These are phyloP conservation scores for Aspergillus cavernicola DNA, from an alignment of 495 filamentous ascomycete species.

Conservation along the genomic window DNA sequence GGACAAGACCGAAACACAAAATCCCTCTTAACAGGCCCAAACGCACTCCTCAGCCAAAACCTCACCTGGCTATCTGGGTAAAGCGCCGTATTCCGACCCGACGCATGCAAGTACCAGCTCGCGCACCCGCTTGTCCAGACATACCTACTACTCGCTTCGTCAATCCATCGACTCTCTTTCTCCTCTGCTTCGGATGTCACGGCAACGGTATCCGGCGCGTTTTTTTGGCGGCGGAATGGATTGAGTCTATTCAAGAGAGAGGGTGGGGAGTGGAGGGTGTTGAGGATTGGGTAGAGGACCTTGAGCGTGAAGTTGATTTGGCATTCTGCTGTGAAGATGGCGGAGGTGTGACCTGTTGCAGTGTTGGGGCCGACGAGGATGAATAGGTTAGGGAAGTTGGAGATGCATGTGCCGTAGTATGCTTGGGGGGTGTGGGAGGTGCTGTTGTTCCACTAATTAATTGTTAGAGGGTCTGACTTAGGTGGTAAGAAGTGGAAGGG, in stretches of 20 bases:
- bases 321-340: constrained; percentile 48
- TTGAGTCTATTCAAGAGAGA: neutral
- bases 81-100: constrained; percentile 21
- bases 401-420: constrained; percentile 51
- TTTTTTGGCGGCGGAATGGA: neutral
- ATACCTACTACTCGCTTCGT: constrained; percentile 10
- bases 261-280: neutral
- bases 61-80: constrained; percentile 22
- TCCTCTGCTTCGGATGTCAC: constrained; percentile 19
- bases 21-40: constrained; percentile 11
- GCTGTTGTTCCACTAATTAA: constrained; percentile 27
- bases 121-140: constrained; percentile 22
- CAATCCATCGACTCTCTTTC: constrained; percentile 10
- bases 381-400: constrained; percentile 56
- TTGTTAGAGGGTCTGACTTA: neutral
- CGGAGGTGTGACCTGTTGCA: constrained; percentile 49
- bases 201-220: constrained; percentile 14
- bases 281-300: neutral
- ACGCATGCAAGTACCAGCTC: constrained; percentile 20
- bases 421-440: constrained; percentile 45
- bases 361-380: constrained; percentile 55
- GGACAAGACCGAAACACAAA: constrained; percentile 10
- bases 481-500: neutral
- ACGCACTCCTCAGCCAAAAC: constrained; percentile 15
- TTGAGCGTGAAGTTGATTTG: constrained; percentile 44